Evolutionary conservation across 1,284 basidiomycete species (phyloP).

Genomic region (Rhodotorula glutinis): DNA sequence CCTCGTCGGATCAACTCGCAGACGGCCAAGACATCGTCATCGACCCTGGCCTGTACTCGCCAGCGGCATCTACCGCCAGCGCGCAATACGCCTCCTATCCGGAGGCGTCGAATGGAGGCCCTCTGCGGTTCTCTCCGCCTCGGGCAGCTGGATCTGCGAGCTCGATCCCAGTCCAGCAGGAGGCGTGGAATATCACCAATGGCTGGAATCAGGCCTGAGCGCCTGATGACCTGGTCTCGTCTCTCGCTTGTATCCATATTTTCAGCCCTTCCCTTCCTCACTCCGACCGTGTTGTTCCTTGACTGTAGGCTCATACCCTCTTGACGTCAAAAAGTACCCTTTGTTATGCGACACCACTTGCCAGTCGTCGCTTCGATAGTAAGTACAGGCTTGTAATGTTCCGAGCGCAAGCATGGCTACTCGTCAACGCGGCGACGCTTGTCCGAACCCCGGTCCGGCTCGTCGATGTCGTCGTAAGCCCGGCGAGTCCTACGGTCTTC

Average conservation of each 20-base stretch:
- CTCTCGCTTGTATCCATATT: no score
- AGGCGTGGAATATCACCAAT: not conserved
- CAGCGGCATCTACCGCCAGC: not conserved
- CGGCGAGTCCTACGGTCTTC: constrained; percentile 12
- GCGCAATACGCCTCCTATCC: not conserved
- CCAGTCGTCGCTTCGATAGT: no score
- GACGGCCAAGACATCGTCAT: constrained; percentile 1
- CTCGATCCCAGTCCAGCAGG: not conserved
- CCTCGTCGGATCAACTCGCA: not conserved
- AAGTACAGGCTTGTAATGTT: no score
- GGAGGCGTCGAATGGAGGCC: no score
- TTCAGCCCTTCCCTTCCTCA: no score
- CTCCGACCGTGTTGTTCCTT: not conserved
- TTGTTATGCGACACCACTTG: no score
- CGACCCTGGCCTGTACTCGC: constrained; percentile 5
- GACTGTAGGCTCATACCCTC: no score
- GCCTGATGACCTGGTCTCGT: no score
- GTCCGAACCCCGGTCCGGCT: constrained; percentile 5
- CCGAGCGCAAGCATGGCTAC: no score
- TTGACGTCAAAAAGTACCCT: no score
- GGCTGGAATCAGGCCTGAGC: not conserved
- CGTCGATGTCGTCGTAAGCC: constrained; percentile 24
- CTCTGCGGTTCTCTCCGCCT: constrained; percentile 5
- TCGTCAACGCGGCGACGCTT: constrained; percentile 15
- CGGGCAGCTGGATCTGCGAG: not conserved